Percentiles rank a stretch among this genome's conserved stretches.
Conservation (phyloP, 257 asterid species). For the Anisodus acutangulus region DNA sequence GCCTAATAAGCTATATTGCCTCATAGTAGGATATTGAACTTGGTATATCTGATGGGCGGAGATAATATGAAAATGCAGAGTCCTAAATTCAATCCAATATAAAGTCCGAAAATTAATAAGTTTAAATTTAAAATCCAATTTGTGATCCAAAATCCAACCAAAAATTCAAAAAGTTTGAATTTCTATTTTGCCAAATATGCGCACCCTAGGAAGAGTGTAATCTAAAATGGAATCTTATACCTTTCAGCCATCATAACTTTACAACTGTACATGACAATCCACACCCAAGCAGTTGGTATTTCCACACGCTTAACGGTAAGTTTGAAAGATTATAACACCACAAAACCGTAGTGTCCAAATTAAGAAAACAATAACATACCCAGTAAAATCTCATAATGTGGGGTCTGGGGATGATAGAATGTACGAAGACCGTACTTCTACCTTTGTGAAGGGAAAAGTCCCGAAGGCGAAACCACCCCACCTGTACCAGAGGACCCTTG, state of each 20-base stretch:
- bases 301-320: not conserved
- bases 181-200: not conserved
- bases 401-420: no score
- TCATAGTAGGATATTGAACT: no score
- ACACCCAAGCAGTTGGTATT: not conserved
- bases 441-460: no score
- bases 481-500: no score
- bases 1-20: no score
- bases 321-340: not conserved
- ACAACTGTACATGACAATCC: constrained; percentile 9
- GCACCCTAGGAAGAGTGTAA: not conserved
- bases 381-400: no score
- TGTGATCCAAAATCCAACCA: not conserved
- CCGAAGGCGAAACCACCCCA: no score
- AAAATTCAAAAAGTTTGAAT: not conserved
- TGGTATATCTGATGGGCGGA: no score
- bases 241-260: not conserved
- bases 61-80: no score
- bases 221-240: not conserved
- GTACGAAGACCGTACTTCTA: no score
- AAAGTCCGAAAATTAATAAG: not conserved
- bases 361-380: not conserved
- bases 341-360: not conserved
- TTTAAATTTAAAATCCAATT: not conserved
- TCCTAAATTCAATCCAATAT: no score